phyloP scores from a whole-genome alignment of 495 filamentous ascomycete genomes.

The Letharia columbiana region DNA sequence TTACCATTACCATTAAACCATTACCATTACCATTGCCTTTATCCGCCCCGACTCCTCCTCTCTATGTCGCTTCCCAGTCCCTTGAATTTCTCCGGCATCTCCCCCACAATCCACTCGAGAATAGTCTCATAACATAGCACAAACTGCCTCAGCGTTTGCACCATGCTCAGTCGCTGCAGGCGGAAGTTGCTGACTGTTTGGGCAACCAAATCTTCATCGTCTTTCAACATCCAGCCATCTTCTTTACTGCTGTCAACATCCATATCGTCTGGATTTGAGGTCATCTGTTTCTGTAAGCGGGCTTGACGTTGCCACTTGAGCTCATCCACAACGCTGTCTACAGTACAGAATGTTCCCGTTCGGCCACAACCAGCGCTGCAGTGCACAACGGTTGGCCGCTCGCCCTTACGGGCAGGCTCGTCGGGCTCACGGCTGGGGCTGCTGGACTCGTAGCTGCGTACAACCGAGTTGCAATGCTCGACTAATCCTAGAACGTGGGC shows the following conservation, averaged over 20 bases:
- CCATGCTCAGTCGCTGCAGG: slow-evolving; percentile 85
- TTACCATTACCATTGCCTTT: neutral
- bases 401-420: slow-evolving; percentile 47
- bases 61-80: slow-evolving; percentile 7
- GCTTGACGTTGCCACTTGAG: slow-evolving; percentile 62
- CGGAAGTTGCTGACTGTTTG: slow-evolving; percentile 86
- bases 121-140: slow-evolving; percentile 95
- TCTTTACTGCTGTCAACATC: slow-evolving; percentile 41
- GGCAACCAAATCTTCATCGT: slow-evolving; percentile 66
- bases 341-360: slow-evolving; percentile 92
- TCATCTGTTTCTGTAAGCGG: slow-evolving; percentile 20
- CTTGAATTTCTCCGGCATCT: slow-evolving; percentile 29
- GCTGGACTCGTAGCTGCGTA: slow-evolving; percentile 30
- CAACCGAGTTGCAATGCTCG: slow-evolving; percentile 64
- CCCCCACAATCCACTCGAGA: slow-evolving; percentile 69
- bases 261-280: slow-evolving; percentile 32
- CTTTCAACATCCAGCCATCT: slow-evolving; percentile 45
- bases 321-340: slow-evolving; percentile 91
- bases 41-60: slow-evolving; percentile 16
- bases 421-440: slow-evolving; percentile 25
- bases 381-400: slow-evolving; percentile 78
- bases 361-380: slow-evolving; percentile 93
- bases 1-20: too few species aligned
- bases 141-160: slow-evolving; percentile 89
- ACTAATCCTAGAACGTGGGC: slow-evolving; percentile 77